A percentile compares a stretch with the other conserved stretches of the same genome.
These are phyloP conservation scores for Coemansia reversa DNA, from an alignment of 192 early-diverging fungal genomes.

Conservation along the genomic window DNA sequence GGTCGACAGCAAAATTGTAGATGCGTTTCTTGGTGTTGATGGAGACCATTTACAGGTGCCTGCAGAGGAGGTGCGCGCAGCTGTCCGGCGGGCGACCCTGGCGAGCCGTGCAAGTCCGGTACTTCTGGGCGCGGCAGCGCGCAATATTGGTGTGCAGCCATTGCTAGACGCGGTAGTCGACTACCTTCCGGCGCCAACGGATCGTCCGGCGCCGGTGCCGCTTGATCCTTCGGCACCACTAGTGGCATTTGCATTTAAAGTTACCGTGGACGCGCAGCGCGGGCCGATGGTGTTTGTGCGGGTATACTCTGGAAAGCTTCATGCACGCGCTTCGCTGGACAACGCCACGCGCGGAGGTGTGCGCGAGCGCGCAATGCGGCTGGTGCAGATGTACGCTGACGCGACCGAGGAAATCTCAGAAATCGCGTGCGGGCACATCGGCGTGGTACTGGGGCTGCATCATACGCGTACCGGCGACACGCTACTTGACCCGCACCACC, in stretches of 20 bases:
- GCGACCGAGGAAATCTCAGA: constrained; percentile 77
- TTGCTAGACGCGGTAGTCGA: constrained; percentile 84
- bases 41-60: constrained; percentile 75
- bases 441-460: constrained; percentile 80
- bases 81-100: constrained; percentile 73
- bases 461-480: constrained; percentile 87
- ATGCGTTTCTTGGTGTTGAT: constrained; percentile 71
- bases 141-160: constrained; percentile 91
- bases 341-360: constrained; percentile 61
- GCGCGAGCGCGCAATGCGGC: constrained; percentile 78
- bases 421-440: constrained; percentile 79
- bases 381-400: constrained; percentile 92
- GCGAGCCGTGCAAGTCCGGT: constrained; percentile 75
- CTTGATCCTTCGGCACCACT: constrained; percentile 59
- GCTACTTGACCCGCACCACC: constrained; percentile 61
- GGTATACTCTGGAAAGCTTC: constrained; percentile 78
- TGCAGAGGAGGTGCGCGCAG: constrained; percentile 58
- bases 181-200: constrained; percentile 80
- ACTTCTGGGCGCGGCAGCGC: constrained; percentile 82
- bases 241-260: constrained; percentile 93
- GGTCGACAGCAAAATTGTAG: constrained; percentile 80
- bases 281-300: constrained; percentile 90
- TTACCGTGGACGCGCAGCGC: constrained; percentile 78
- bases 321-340: constrained; percentile 66
- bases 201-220: constrained; percentile 57